Percentiles rank a stretch among this genome's conserved stretches.
Conservation (phyloP, 345 rosid species). For the Pugionium dolabratum region DNA sequence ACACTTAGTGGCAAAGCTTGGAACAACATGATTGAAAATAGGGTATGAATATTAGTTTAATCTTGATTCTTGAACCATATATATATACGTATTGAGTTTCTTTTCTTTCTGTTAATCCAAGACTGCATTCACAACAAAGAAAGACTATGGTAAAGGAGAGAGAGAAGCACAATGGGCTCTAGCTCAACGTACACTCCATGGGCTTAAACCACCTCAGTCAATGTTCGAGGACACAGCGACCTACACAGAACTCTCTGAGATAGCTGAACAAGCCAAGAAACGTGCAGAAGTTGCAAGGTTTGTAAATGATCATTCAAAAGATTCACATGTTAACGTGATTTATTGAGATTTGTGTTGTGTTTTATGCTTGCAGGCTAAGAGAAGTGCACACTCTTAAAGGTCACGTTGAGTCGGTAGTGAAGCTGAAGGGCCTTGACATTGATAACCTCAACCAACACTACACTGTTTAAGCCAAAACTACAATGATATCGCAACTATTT, state of each 20-base stretch:
- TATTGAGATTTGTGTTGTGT: background rate
- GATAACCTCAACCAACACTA: constrained; percentile 74
- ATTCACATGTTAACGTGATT: background rate
- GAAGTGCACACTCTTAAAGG: constrained; percentile 76
- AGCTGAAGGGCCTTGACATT: constrained; percentile 49
- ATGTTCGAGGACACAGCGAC: constrained; percentile 59
- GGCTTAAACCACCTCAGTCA: constrained; percentile 59
- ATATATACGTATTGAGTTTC: background rate
- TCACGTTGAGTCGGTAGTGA: constrained; percentile 60
- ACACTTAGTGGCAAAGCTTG: constrained; percentile 79
- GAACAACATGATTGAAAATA: constrained; percentile 69
- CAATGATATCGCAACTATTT: background rate
- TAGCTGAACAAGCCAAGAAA: constrained; percentile 92
- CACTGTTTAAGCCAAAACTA: constrained; percentile 46
- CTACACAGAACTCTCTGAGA: constrained; percentile 67
- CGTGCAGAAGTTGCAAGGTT: constrained; percentile 95
- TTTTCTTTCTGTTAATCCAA: background rate
- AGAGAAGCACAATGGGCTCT: constrained; percentile 90
- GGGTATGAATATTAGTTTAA: constrained; percentile 45
- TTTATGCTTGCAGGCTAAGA: constrained; percentile 50
- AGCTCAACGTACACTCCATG: constrained; percentile 82
- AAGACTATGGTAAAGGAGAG: constrained; percentile 76
- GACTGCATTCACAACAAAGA: constrained; percentile 90
- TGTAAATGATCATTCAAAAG: background rate
- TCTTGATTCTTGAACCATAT: constrained; percentile 1